Percentiles rank a stretch among this genome's conserved stretches.
Evolutionary conservation across 2,329 filamentous ascomycete genomes (phyloP).

Genomic region (Chaetomiaceae sp.): DNA sequence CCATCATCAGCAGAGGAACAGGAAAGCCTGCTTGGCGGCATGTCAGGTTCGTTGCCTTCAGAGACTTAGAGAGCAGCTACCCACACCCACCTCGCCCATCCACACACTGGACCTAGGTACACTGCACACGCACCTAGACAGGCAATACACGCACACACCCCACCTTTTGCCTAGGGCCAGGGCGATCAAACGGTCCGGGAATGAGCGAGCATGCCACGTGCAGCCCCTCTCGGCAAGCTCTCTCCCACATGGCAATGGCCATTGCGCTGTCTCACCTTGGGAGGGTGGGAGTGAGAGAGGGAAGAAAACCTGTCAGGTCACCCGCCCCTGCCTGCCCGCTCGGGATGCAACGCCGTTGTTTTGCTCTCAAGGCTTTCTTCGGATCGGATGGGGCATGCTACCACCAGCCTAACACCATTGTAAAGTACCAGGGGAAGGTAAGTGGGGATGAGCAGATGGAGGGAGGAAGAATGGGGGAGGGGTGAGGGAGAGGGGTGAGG

Average conservation of each 20-base stretch:
- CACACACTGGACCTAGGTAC: background rate
- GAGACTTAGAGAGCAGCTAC: too few species aligned
- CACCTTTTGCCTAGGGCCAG: conserved; percentile 1
- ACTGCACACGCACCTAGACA: background rate
- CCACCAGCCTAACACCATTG: too few species aligned
- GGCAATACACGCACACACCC: conserved; percentile 2
- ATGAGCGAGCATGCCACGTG: conserved; percentile 24
- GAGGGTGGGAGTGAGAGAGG: too few species aligned
- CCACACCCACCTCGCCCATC: background rate
- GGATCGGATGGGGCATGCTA: background rate
- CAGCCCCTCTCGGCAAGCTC: conserved; percentile 16
- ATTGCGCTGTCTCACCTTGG: conserved; percentile 12
- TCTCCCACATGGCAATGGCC: conserved; percentile 12
- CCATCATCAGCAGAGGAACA: too few species aligned
- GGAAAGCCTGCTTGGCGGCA: too few species aligned
- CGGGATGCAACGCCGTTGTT: background rate
- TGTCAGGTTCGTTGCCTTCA: too few species aligned
- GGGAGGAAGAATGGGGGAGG: background rate
- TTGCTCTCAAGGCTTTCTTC: background rate
- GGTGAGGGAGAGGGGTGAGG: background rate
- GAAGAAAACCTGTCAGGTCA: background rate
- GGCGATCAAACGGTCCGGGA: conserved; percentile 22
- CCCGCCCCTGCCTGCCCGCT: background rate
- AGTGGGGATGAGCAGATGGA: background rate
- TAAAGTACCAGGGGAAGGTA: too few species aligned